A percentile compares a stretch with the other conserved stretches of the same genome.
Conservation (phyloP, 1,284 basidiomycete species). For the Leccinum fallax region DNA sequence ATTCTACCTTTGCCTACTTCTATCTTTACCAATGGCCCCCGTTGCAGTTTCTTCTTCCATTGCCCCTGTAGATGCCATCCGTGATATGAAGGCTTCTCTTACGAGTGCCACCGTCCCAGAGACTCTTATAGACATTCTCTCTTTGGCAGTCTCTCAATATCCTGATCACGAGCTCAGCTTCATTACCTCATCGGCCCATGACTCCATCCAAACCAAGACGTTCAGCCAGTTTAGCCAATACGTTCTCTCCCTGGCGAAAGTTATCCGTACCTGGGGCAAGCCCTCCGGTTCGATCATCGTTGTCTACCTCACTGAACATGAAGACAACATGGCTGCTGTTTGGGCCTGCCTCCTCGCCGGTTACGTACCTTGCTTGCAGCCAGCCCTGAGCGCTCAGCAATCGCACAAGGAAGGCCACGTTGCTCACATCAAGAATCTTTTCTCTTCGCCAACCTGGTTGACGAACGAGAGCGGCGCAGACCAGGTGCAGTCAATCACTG, state of each 20-base stretch:
- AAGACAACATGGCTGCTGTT: slow-evolving; percentile 37
- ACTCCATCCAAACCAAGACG: slow-evolving; percentile 35
- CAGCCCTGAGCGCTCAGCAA: slow-evolving; percentile 35
- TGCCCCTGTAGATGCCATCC: slow-evolving; percentile 7
- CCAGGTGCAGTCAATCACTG: slow-evolving; percentile 31
- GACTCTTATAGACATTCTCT: slow-evolving; percentile 29
- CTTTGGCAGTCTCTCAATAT: slow-evolving; percentile 22
- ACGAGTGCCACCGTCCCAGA: slow-evolving; percentile 6
- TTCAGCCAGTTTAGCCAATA: slow-evolving; percentile 27
- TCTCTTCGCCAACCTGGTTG: slow-evolving; percentile 34
- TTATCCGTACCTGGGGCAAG: slow-evolving; percentile 21
- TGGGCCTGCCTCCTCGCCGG: slow-evolving; percentile 36
- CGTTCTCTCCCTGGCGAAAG: slow-evolving; percentile 24
- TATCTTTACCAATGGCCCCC: slow-evolving; percentile 17
- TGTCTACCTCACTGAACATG: slow-evolving; percentile 35
- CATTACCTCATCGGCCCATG: slow-evolving; percentile 34
- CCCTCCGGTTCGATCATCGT: slow-evolving; percentile 34
- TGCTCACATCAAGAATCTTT: slow-evolving; percentile 30
- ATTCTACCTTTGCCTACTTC: not conserved
- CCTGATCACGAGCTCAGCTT: slow-evolving; percentile 31
- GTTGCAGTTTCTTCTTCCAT: slow-evolving; percentile 12
- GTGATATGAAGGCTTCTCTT: slow-evolving; percentile 19
- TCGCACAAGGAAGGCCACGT: slow-evolving; percentile 36
- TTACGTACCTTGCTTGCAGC: slow-evolving; percentile 35
- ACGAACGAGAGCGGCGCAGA: slow-evolving; percentile 35